Conservation (phyloP, 1,139 yeast species). For the Candida gigantensis region DNA sequence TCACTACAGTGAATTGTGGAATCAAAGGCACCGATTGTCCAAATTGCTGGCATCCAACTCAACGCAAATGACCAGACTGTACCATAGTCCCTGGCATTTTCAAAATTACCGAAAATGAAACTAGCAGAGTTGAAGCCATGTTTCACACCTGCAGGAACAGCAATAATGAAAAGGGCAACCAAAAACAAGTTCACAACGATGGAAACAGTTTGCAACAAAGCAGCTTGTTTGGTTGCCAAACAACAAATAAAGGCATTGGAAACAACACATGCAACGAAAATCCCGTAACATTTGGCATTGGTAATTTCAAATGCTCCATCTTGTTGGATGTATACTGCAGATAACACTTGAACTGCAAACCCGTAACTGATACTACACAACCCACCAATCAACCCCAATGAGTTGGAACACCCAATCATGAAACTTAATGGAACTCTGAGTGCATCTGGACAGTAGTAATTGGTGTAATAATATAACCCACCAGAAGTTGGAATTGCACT, state of each 20-base stretch:
- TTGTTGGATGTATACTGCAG: slow-evolving; percentile 32
- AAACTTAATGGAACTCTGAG: slow-evolving; percentile 37
- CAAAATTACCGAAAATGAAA: slow-evolving; percentile 56
- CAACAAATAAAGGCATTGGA: slow-evolving; percentile 32
- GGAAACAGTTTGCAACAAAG: slow-evolving; percentile 61
- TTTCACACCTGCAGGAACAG: slow-evolving; percentile 58
- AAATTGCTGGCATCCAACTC: slow-evolving; percentile 65
- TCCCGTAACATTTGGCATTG: slow-evolving; percentile 34
- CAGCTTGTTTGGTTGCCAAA: slow-evolving; percentile 44
- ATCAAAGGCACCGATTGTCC: slow-evolving; percentile 72
- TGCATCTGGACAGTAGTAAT: slow-evolving; percentile 35
- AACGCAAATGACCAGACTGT: slow-evolving; percentile 66
- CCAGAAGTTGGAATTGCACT: slow-evolving; percentile 75
- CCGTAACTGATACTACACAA: slow-evolving; percentile 43
- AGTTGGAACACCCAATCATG: slow-evolving; percentile 47
- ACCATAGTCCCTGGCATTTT: slow-evolving; percentile 59
- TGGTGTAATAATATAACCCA: slow-evolving; percentile 63
- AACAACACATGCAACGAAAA: slow-evolving; percentile 35
- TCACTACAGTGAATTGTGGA: slow-evolving; percentile 74
- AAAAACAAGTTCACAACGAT: slow-evolving; percentile 56
- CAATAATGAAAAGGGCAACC: slow-evolving; percentile 61
- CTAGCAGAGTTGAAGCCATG: slow-evolving; percentile 31
- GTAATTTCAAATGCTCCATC: slow-evolving; percentile 37
- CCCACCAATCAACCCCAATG: slow-evolving; percentile 39
- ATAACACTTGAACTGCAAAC: slow-evolving; percentile 35